Evolutionary conservation across 2,329 filamentous ascomycete genomes (phyloP).

Genomic region (Cadophora sp.): DNA sequence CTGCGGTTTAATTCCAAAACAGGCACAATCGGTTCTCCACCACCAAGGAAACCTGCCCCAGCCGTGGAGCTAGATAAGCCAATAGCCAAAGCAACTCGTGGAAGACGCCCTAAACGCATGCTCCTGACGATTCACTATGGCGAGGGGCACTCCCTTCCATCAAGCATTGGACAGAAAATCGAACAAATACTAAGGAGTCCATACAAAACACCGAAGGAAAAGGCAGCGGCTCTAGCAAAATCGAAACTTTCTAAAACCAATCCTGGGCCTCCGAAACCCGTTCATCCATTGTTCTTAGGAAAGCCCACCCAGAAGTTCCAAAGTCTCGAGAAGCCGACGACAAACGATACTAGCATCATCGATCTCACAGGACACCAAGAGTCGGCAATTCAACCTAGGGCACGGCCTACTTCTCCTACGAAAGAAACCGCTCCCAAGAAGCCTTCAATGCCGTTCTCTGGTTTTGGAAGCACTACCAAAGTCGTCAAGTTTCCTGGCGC

Average conservation of each 20-base stretch:
- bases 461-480: slow-evolving; percentile 35
- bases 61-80: slow-evolving; percentile 15
- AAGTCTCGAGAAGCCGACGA: slow-evolving; percentile 16
- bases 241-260: slow-evolving; percentile 39
- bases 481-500: slow-evolving; percentile 68
- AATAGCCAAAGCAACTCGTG: slow-evolving; percentile 43
- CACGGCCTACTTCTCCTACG: neutral
- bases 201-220: neutral
- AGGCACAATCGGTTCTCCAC: slow-evolving; percentile 67
- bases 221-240: slow-evolving; percentile 21
- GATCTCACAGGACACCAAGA: slow-evolving; percentile 20
- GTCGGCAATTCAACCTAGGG: neutral
- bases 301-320: slow-evolving; percentile 51
- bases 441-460: slow-evolving; percentile 40
- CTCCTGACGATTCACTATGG: slow-evolving; percentile 68
- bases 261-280: slow-evolving; percentile 50
- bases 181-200: slow-evolving; percentile 60
- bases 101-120: slow-evolving; percentile 49
- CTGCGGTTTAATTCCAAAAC: slow-evolving; percentile 65
- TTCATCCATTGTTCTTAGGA: slow-evolving; percentile 74
- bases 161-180: slow-evolving; percentile 65
- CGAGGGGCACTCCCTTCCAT: slow-evolving; percentile 52
- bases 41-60: slow-evolving; percentile 56
- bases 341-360: slow-evolving; percentile 6
- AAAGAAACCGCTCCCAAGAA: slow-evolving; percentile 44